phyloP scores from a whole-genome alignment of 2,329 filamentous ascomycete genomes.

The Balansia obtecta region DNA sequence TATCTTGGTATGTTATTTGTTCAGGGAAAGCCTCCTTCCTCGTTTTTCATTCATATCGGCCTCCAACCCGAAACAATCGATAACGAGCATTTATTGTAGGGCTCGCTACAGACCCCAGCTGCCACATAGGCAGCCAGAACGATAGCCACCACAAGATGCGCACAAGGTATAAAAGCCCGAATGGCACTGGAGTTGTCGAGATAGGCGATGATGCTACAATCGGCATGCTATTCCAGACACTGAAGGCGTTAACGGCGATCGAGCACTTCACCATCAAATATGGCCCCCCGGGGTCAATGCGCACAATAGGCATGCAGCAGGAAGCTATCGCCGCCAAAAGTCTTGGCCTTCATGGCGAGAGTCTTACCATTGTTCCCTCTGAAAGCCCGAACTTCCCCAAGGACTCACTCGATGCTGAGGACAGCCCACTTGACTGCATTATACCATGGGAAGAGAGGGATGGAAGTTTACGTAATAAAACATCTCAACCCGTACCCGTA shows the following conservation, averaged over 20 bases:
- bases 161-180: constrained; percentile 62
- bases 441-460: constrained; percentile 36
- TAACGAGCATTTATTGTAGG: too few species aligned
- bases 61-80: too few species aligned
- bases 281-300: constrained; percentile 59
- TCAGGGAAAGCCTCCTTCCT: too few species aligned
- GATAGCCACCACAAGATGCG: constrained; percentile 38
- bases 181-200: constrained; percentile 57
- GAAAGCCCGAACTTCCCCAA: background rate
- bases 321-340: constrained; percentile 33
- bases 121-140: background rate
- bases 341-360: constrained; percentile 36
- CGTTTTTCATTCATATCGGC: too few species aligned
- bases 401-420: background rate
- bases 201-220: constrained; percentile 58
- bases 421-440: constrained; percentile 20
- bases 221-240: constrained; percentile 44
- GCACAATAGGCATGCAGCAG: constrained; percentile 50
- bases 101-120: too few species aligned
- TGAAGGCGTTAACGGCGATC: constrained; percentile 53
- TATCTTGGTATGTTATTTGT: too few species aligned
- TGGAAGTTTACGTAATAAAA: constrained; percentile 35
- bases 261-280: constrained; percentile 64
- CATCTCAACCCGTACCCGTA: background rate
- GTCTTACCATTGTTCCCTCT: constrained; percentile 32